Conservation (phyloP, 1,139 yeast genomes). For the Blastobotrys capitulatus region DNA sequence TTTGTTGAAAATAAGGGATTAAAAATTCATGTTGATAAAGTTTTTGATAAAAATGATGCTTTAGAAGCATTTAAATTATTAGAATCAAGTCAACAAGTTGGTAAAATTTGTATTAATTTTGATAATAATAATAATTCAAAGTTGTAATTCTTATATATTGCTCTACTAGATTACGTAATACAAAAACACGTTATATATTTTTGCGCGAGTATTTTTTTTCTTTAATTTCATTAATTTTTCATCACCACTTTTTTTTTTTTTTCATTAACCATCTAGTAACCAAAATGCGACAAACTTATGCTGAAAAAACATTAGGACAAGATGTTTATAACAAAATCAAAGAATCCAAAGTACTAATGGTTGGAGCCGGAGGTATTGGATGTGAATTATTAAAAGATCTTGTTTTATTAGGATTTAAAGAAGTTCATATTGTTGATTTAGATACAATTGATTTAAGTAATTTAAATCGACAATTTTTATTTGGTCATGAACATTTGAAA, state of each 20-base stretch:
- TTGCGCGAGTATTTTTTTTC: neutral
- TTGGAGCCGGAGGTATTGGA: conserved; percentile 99
- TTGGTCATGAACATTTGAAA: conserved; percentile 81
- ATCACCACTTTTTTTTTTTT: neutral
- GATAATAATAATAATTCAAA: neutral
- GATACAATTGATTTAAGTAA: conserved; percentile 93
- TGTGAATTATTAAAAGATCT: conserved; percentile 89
- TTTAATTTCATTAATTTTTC: neutral
- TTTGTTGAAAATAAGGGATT: conserved; percentile 14
- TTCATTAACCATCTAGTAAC: neutral
- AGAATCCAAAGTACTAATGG: conserved; percentile 55
- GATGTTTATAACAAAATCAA: conserved; percentile 13
- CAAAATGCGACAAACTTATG: conserved; percentile 11
- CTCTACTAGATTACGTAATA: too few relatives aligned
- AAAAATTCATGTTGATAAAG: conserved; percentile 14
- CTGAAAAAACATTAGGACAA: conserved; percentile 18
- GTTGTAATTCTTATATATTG: neutral
- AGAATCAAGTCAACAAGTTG: conserved; percentile 15
- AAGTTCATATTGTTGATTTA: conserved; percentile 80
- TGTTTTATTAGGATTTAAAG: conserved; percentile 78
- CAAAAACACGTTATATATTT: neutral
- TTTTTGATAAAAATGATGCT: conserved; percentile 12
- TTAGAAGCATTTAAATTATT: conserved; percentile 16
- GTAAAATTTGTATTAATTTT: conserved; percentile 15
- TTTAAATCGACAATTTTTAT: conserved; percentile 87